Evolutionary conservation across 2,329 filamentous ascomycete genomes (phyloP), one percentile per base, ranked within the genome.

Genomic region (Fusarium avenaceum): DNA sequence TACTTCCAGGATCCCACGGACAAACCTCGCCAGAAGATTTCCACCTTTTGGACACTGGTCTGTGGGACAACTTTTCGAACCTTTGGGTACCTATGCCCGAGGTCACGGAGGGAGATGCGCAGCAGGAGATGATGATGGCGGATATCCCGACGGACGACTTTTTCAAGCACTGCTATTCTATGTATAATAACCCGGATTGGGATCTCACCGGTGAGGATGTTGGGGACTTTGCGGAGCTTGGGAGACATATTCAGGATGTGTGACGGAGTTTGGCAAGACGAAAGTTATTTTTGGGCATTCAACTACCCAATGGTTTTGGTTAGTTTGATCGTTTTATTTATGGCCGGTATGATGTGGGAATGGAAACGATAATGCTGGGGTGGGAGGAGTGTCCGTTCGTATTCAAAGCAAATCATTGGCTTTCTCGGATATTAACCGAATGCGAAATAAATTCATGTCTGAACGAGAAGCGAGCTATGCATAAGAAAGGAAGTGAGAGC

Each of bases 181-280:
- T 74, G 72, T 74, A 74, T 19, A 74, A 74, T 20, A 74, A 74
- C 7, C 70, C 72, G 13, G 72, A 74, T 9, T 74, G 72, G 72
- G 72, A 73, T 42, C 70, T 74, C 9, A 74, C 72, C 4, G 72
- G 72, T 45, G 72, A 74, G 26, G 72, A 74, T 43, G 70, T 70
- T n/a, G 70, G 72, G 6, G 72, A 73, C 28, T 74, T 74, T 65
- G 72, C 72, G 2, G 72, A 74, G 33, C 63, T 74, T 44, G 72
- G 72, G 22, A 71, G 72, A 13, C 72, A 74, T 46, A 72, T 74
- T 56, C 65, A 71, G 38, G 72, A 73, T 59, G 68, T 69, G 45
- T 73, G 52, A 70, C 19, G 54, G 48, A 45, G 19, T 52, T 38
- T 59, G 13, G 15, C 8, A 47, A n/a, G 49, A 8, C 39, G 65